Percentiles rank a stretch among this genome's conserved stretches.
Conservation (phyloP, 2,329 filamentous ascomycete species). For the Xenoacremonium recifei region DNA sequence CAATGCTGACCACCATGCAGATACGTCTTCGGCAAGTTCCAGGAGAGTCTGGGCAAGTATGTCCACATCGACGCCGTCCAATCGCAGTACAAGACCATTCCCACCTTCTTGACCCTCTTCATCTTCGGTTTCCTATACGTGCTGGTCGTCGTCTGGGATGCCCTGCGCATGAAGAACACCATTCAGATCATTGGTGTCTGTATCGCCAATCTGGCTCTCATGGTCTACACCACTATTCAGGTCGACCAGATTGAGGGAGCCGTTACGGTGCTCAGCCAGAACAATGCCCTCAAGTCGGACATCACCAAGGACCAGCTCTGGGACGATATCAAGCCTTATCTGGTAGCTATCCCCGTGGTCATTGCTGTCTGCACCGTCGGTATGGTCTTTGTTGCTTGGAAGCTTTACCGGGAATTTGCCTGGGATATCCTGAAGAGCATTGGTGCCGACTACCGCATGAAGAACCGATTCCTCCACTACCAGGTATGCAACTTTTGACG, state of each 20-base stretch:
- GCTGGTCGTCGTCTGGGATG: slow-evolving; percentile 87
- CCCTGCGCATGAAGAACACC: slow-evolving; percentile 90
- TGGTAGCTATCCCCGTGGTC: slow-evolving; percentile 83
- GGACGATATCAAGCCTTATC: slow-evolving; percentile 67
- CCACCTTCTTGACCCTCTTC: slow-evolving; percentile 93
- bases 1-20: slow-evolving; percentile 44
- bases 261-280: slow-evolving; percentile 50
- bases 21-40: slow-evolving; percentile 88
- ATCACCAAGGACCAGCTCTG: slow-evolving; percentile 54
- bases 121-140: slow-evolving; percentile 97
- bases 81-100: slow-evolving; percentile 70
- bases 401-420: slow-evolving; percentile 96
- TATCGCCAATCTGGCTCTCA: slow-evolving; percentile 84
- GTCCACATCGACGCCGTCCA: slow-evolving; percentile 38
- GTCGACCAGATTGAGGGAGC: slow-evolving; percentile 85
- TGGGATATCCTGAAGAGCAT: slow-evolving; percentile 99
- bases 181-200: slow-evolving; percentile 97
- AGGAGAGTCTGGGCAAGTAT: slow-evolving; percentile 53
- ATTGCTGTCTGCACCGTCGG: slow-evolving; percentile 72
- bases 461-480: slow-evolving; percentile 92
- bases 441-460: slow-evolving; percentile 94
- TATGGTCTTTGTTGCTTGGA: slow-evolving; percentile 82
- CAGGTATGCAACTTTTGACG: slow-evolving; percentile 60
- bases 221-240: slow-evolving; percentile 92
- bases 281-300: slow-evolving; percentile 42